These are phyloP conservation scores for Cladosporium cucumerinum DNA, from an alignment of 2,329 filamentous ascomycete species.

Conservation along the genomic window DNA sequence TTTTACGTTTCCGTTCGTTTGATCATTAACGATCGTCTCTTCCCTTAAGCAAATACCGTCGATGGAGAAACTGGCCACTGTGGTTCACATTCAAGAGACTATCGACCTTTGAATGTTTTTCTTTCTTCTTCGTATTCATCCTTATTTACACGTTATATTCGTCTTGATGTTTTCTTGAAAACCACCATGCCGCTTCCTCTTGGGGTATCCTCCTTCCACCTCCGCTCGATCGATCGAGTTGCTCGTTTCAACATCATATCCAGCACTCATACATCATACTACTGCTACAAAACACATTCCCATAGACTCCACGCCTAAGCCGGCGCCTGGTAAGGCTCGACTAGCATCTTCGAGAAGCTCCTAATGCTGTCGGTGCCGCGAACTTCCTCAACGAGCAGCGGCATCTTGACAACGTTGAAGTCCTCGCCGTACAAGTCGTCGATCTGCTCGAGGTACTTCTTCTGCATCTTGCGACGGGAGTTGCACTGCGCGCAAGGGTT, in stretches of 20 bases:
- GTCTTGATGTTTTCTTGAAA: background rate
- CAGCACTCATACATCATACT: background rate
- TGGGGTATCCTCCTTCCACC: background rate
- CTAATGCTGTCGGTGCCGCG: constrained; percentile 91
- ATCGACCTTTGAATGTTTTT: background rate
- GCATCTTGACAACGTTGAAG: constrained; percentile 99
- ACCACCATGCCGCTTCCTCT: background rate
- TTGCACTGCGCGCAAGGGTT: constrained; percentile 94
- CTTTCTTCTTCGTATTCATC: background rate
- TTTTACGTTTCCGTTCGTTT: background rate
- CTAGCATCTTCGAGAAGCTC: constrained; percentile 82
- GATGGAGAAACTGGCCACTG: background rate
- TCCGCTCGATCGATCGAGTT: background rate
- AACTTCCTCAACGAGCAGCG: constrained; percentile 90
- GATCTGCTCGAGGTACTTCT: constrained; percentile 98
- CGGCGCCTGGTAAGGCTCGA: constrained; percentile 71
- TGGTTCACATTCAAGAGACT: background rate
- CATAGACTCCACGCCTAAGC: constrained; percentile 8
- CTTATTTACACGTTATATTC: constrained; percentile 17
- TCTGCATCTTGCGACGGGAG: constrained; percentile 94
- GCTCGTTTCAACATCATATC: background rate
- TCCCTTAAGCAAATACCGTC: background rate
- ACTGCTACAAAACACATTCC: background rate
- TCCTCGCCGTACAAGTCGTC: constrained; percentile 94
- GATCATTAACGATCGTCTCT: background rate